Percentiles rank a stretch among this genome's conserved stretches.
These are phyloP conservation scores for Suillus hirtellus DNA, from an alignment of 768 basidiomycete species.

Conservation along the genomic window DNA sequence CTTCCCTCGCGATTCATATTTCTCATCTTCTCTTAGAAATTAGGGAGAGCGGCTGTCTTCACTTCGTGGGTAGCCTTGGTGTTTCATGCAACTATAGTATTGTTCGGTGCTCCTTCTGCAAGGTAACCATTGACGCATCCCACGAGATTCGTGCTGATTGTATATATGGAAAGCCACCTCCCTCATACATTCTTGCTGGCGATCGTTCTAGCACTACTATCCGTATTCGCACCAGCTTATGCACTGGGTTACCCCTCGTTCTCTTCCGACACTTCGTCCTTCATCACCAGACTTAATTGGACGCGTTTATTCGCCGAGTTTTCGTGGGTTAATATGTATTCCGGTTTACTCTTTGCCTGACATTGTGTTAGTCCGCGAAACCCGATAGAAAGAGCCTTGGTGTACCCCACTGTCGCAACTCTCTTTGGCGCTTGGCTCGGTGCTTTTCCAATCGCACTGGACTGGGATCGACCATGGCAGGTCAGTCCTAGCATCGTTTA, in stretches of 20 bases:
- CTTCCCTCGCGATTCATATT: constrained; percentile 9
- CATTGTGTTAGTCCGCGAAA: constrained; percentile 47
- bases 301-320: constrained; percentile 79
- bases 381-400: constrained; percentile 73
- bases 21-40: constrained; percentile 40
- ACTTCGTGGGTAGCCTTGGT: constrained; percentile 51
- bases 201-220: constrained; percentile 65
- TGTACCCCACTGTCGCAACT: constrained; percentile 77
- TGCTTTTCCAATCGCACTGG: constrained; percentile 81
- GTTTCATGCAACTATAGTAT: constrained; percentile 51
- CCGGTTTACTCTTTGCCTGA: background rate
- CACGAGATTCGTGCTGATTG: constrained; percentile 4
- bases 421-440: constrained; percentile 80
- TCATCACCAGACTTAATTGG: constrained; percentile 67
- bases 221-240: constrained; percentile 67
- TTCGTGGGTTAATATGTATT: constrained; percentile 53
- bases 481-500: constrained; percentile 41
- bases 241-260: constrained; percentile 63
- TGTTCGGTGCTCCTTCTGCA: constrained; percentile 75
- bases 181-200: constrained; percentile 68
- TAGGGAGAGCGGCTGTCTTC: constrained; percentile 50
- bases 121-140: constrained; percentile 43
- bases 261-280: constrained; percentile 40
- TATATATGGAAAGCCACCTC: constrained; percentile 40
- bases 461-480: constrained; percentile 99